Conservation (phyloP, 176 grass and related monocot species). For the Lolium rigidum region DNA sequence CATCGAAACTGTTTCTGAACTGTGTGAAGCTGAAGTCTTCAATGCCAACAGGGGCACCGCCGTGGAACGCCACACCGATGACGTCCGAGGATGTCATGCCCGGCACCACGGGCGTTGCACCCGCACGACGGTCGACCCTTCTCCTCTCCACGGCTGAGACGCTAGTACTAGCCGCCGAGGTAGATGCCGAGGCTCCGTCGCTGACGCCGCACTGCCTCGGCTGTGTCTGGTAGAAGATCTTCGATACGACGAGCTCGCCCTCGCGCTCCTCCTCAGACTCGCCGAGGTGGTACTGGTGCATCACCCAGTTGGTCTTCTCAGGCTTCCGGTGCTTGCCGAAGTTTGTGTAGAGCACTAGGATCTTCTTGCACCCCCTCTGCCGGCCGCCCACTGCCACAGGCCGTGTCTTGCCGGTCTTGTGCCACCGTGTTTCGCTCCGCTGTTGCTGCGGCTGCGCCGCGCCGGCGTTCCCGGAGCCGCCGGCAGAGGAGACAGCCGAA, state of each 20-base stretch:
- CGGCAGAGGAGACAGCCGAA: background rate
- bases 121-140: background rate
- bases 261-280: conserved; percentile 79
- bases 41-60: background rate
- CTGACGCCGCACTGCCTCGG: conserved; percentile 66
- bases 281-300: conserved; percentile 98
- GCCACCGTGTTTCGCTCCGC: conserved; percentile 88
- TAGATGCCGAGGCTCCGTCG: background rate
- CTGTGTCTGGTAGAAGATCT: conserved; percentile 98
- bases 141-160: conserved; percentile 8
- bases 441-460: conserved; percentile 31
- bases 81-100: background rate
- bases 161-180: background rate
- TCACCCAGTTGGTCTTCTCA: conserved; percentile 97
- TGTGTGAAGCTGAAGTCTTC: conserved; percentile 65
- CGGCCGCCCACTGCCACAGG: conserved; percentile 66
- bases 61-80: conserved; percentile 9
- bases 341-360: conserved; percentile 94
- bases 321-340: conserved; percentile 85
- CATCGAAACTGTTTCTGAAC: conserved; percentile 65
- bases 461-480: background rate
- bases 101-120: too few relatives aligned
- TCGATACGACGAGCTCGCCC: conserved; percentile 92
- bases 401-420: conserved; percentile 95
- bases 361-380: conserved; percentile 94